Evolutionary conservation across 139 green algal genomes (phyloP).

Genomic region (Helicosporidium sp.): DNA sequence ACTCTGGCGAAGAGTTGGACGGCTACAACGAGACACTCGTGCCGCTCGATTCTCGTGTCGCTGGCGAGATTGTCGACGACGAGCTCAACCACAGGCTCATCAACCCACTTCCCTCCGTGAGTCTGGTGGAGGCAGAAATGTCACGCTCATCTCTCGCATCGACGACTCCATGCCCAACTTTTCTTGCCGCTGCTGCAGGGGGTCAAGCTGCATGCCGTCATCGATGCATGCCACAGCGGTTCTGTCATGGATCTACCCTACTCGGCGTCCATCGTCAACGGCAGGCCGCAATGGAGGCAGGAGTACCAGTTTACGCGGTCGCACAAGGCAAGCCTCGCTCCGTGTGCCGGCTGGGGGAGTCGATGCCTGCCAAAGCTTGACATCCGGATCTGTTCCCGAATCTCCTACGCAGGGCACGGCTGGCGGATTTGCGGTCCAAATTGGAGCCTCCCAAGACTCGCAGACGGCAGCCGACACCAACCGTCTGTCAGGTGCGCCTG

Average conservation of each 20-base stretch:
- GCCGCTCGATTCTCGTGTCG: slow-evolving; percentile 19
- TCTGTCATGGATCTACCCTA: slow-evolving; percentile 48
- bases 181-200: slow-evolving; percentile 7
- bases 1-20: slow-evolving; percentile 48
- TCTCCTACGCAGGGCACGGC: slow-evolving; percentile 40
- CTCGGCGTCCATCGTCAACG: slow-evolving; percentile 20
- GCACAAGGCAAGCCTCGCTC: slow-evolving; percentile 5
- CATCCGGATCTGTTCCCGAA: too few relatives aligned
- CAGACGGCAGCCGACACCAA: slow-evolving; percentile 36
- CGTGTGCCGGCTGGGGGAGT: too few relatives aligned
- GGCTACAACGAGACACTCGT: slow-evolving; percentile 53
- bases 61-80: slow-evolving; percentile 35
- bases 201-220: slow-evolving; percentile 49
- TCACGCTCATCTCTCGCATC: neutral
- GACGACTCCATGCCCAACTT: neutral
- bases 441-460: slow-evolving; percentile 43
- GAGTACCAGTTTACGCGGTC: slow-evolving; percentile 12
- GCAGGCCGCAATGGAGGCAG: slow-evolving; percentile 32
- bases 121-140: too few relatives aligned
- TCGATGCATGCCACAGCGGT: slow-evolving; percentile 61
- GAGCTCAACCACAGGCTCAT: slow-evolving; percentile 41
- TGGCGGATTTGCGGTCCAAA: slow-evolving; percentile 47
- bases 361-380: too few relatives aligned
- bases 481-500: slow-evolving; percentile 13
- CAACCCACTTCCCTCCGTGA: slow-evolving; percentile 17